These are phyloP conservation scores for Dorcoceras hygrometricum DNA, from an alignment of 257 asterid species.

Conservation along the genomic window DNA sequence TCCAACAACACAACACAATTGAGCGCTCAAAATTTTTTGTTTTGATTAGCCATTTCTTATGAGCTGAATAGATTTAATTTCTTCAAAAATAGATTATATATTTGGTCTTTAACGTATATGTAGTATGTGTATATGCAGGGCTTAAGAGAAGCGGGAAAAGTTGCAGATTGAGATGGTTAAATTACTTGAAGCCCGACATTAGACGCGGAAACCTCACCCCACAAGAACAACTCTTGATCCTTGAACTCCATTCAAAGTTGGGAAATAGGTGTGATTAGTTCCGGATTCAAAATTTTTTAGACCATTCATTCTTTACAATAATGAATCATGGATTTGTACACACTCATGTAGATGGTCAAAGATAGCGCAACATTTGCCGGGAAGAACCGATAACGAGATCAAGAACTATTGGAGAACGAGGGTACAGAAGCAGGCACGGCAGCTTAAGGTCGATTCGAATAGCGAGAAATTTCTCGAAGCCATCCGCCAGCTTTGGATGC, in stretches of 20 bases:
- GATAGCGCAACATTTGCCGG: conserved; percentile 12
- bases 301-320: neutral
- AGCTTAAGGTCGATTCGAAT: conserved; percentile 70
- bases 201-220: conserved; percentile 13
- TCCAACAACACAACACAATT: too few species aligned
- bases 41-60: too few species aligned
- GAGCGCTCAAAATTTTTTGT: too few species aligned
- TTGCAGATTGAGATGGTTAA: conserved; percentile 83
- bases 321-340: neutral
- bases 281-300: neutral
- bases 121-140: conserved; percentile 35
- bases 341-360: conserved; percentile 11
- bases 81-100: too few species aligned
- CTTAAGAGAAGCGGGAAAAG: conserved; percentile 86
- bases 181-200: conserved; percentile 71
- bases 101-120: too few species aligned
- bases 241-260: conserved; percentile 13
- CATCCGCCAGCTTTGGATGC: conserved; percentile 62
- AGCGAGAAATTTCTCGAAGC: conserved; percentile 68
- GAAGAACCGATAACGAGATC: conserved; percentile 14
- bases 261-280: conserved; percentile 1
- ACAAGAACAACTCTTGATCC: conserved; percentile 4
- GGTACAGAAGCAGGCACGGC: conserved; percentile 85
- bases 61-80: too few species aligned
- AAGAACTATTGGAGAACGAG: conserved; percentile 28